These are phyloP conservation scores for Suhomyces atakaporum DNA, from an alignment of 1,139 yeast genomes.

Conservation along the genomic window DNA sequence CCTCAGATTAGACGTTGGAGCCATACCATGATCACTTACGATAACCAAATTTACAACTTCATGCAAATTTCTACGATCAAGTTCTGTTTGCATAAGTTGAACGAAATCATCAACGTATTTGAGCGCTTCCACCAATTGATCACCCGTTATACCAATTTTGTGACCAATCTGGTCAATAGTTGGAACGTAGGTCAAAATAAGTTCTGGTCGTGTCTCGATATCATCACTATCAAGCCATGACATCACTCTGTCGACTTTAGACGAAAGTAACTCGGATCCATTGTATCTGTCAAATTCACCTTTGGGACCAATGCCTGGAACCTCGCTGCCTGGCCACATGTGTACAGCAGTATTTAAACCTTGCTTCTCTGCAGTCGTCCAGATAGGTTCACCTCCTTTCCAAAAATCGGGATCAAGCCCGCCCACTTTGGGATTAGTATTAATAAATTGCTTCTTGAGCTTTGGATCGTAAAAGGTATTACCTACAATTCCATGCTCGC, in stretches of 20 bases:
- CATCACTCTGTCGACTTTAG: conserved; percentile 58
- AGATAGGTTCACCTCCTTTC: conserved; percentile 85
- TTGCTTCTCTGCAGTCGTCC: conserved; percentile 75
- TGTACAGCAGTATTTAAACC: conserved; percentile 76
- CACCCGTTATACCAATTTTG: conserved; percentile 64
- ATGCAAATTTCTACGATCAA: conserved; percentile 56
- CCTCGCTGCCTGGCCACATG: conserved; percentile 97
- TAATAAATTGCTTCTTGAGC: conserved; percentile 57
- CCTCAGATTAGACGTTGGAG: conserved; percentile 74
- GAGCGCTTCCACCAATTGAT: conserved; percentile 55
- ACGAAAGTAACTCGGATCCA: conserved; percentile 58
- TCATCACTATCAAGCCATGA: conserved; percentile 65
- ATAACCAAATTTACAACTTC: conserved; percentile 71
- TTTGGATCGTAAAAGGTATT: conserved; percentile 75
- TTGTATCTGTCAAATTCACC: conserved; percentile 62
- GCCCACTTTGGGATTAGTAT: conserved; percentile 60
- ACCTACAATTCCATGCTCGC: conserved; percentile 85
- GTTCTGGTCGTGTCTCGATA: conserved; percentile 62
- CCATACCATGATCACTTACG: conserved; percentile 94
- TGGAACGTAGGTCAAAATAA: conserved; percentile 80
- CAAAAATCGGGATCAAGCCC: conserved; percentile 66
- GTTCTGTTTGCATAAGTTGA: conserved; percentile 46
- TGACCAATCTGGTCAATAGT: conserved; percentile 79
- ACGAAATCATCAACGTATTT: conserved; percentile 66
- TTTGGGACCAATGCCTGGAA: conserved; percentile 49